These are phyloP conservation scores for Cordyceps militaris DNA, from an alignment of 2,329 filamentous ascomycete genomes.

Conservation along the genomic window DNA sequence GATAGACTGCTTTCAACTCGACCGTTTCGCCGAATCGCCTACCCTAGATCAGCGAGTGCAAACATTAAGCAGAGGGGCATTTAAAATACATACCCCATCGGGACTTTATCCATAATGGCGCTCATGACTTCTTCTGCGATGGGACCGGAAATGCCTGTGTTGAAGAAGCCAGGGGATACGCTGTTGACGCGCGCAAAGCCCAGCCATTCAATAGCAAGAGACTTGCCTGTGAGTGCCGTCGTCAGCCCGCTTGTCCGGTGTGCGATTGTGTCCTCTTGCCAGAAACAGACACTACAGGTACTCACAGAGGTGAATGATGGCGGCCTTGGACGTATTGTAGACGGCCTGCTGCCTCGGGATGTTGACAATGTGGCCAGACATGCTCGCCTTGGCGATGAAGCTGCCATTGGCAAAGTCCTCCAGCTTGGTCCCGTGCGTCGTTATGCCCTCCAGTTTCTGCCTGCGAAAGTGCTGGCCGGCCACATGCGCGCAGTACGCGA, in stretches of 20 bases:
- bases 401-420: constrained; percentile 56
- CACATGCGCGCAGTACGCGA: constrained; percentile 68
- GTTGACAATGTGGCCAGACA: constrained; percentile 60
- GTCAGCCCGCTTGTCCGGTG: background rate
- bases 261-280: background rate
- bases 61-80: background rate
- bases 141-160: background rate
- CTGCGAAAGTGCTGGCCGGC: constrained; percentile 63
- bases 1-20: constrained; percentile 1
- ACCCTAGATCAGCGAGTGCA: background rate
- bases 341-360: constrained; percentile 1
- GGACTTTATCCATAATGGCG: constrained; percentile 5
- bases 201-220: constrained; percentile 7
- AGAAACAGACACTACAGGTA: background rate
- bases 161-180: constrained; percentile 7
- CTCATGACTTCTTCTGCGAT: background rate
- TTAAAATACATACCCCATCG: background rate
- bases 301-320: constrained; percentile 1
- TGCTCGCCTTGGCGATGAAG: constrained; percentile 72
- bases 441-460: constrained; percentile 61
- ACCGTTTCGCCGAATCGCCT: constrained; percentile 5
- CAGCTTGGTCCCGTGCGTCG: constrained; percentile 53
- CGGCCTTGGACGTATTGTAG: constrained; percentile 5
- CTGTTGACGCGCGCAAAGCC: constrained; percentile 6
- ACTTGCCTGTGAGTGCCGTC: background rate